Base-by-base conservation (phyloP, 257 asterid species). In the Scutellaria baicalensis region DNA sequence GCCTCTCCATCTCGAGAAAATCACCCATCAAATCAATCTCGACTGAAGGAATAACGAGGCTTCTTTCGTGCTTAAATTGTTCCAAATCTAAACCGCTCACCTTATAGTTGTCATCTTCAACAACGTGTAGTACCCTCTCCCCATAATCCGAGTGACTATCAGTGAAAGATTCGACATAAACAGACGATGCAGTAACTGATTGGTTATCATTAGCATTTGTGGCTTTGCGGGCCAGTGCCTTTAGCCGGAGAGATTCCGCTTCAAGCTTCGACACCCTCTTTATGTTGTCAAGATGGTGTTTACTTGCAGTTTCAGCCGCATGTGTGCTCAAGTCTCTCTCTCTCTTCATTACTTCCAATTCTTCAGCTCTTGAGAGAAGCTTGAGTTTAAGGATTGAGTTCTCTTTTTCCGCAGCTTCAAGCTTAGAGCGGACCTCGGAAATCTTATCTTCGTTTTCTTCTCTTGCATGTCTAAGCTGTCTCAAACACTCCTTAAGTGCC, bases 1-100 rank as follows among this genome's bases (percentile, higher is more conserved):
- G 73, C 82, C 75, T 85, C 81, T 93, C 98, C 96, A 93, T 90
- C 81, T 93, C 97, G 59, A 90, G 93, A 80, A 93, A 90, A 84
- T 90, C 97, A 68, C 85, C 94, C 97, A 90, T 88, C 69, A 93
- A 81, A 84, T 82, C 81, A 58, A 87, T 83, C 73, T 86, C 95
- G 52, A 73, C 74, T 6, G 91, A 78, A 10, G 86, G 77, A 20
- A 59, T 75, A 23, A 77, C 68, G 9, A 68, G 72, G 48, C 81
- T 79, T 42, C 72, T 82, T 76, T 73, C 88, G 40, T 47, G 50
- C 72, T 70, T 78, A 58, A 56, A 52, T 57, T 76, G 78, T 45
- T 77, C 77, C 6, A 64, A 17, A 65, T 82, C 86, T 68, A 75
- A 38, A 49, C 73, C 78, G 64, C 81, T 65, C 63, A 33, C 38